A percentile compares a stretch with the other conserved stretches of the same genome.
Conservation (phyloP, 1,284 basidiomycete species). For the Acaromyces ingoldii region DNA sequence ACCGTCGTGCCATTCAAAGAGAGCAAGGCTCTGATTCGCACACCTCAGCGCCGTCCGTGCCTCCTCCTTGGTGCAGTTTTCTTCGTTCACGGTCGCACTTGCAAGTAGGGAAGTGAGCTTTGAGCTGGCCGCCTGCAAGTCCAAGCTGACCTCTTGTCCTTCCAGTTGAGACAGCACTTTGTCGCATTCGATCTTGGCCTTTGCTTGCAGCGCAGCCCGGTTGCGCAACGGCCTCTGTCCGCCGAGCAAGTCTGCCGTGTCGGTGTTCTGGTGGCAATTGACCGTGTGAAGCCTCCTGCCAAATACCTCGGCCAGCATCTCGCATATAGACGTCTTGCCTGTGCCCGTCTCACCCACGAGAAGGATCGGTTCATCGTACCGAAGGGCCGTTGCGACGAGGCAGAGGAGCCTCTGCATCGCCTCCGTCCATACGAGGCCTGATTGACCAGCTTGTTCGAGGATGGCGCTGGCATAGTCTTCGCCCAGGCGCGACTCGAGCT, state of each 20-base stretch:
- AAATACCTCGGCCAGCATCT: conserved; percentile 71
- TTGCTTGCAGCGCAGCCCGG: conserved; percentile 56
- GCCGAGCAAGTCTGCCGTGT: conserved; percentile 93
- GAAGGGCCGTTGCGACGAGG: conserved; percentile 74
- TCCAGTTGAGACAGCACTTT: no score
- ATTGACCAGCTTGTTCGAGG: conserved; percentile 53
- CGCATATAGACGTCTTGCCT: conserved; percentile 95
- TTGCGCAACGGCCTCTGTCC: conserved; percentile 89
- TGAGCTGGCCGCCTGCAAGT: no score
- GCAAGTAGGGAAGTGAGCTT: conserved; percentile 3
- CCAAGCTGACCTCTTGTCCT: no score
- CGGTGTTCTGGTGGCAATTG: conserved; percentile 99
- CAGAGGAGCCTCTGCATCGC: conserved; percentile 88
- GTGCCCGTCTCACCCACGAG: conserved; percentile 98
- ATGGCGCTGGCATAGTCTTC: conserved; percentile 16
- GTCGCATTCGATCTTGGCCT: conserved; percentile 17
- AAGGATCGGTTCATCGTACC: conserved; percentile 88
- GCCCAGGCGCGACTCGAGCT: conserved; percentile 18
- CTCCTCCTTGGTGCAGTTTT: conserved; percentile 23
- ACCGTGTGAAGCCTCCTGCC: conserved; percentile 67
- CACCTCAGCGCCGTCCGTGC: conserved; percentile 57
- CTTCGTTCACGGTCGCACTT: background rate
- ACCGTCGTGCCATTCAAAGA: conserved; percentile 96
- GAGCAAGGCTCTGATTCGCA: conserved; percentile 58
- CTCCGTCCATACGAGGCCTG: conserved; percentile 73